These are phyloP conservation scores for Globisporangium okanoganense DNA, from an alignment of 352 stramenopile genomes.

Conservation along the genomic window DNA sequence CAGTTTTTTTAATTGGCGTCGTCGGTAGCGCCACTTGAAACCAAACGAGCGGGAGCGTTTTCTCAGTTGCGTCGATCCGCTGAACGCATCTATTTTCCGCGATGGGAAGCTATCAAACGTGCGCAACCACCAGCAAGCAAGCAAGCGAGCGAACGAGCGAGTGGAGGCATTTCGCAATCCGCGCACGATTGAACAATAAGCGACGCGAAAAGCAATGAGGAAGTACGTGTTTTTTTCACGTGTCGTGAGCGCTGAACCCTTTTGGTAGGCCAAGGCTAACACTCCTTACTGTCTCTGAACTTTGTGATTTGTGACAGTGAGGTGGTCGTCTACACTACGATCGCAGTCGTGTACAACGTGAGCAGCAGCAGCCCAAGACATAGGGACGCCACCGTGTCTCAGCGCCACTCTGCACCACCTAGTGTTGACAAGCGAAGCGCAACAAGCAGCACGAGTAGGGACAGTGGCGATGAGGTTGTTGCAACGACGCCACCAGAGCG, in stretches of 20 bases:
- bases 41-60: no score
- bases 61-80: no score
- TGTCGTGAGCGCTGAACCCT: background rate
- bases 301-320: slow-evolving; percentile 18
- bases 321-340: slow-evolving; percentile 35
- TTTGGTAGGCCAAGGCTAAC: no score
- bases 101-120: background rate
- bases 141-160: background rate
- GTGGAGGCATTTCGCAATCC: background rate
- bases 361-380: background rate
- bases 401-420: background rate
- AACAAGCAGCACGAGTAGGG: background rate
- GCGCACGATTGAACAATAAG: background rate
- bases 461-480: background rate
- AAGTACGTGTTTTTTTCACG: background rate
- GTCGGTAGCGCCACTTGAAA: background rate
- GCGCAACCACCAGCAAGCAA: background rate
- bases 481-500: background rate
- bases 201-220: background rate
- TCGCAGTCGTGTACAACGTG: slow-evolving; percentile 27
- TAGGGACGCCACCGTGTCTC: background rate
- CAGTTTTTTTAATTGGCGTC: no score
- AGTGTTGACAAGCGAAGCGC: background rate
- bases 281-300: no score
- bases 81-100: background rate